Evolutionary conservation across 225 moss, liverwort and hornwort species (phyloP).

Genomic region (Antitrichia curtipendula): DNA sequence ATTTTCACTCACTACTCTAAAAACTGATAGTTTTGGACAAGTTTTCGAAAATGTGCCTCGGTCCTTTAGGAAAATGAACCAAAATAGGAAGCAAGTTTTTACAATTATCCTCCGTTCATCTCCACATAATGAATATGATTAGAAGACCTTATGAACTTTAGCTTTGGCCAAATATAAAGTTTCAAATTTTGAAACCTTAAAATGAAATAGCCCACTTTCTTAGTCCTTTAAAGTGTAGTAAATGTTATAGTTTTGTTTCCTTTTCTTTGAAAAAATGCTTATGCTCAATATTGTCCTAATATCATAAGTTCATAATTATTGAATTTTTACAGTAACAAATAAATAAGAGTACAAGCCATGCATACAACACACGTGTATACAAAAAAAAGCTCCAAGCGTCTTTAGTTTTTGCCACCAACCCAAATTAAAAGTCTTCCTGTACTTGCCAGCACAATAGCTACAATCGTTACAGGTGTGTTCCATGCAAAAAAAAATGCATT

Average conservation of each 20-base stretch:
- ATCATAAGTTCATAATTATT: neutral
- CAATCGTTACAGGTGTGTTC: neutral
- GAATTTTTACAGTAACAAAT: neutral
- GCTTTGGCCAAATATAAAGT: rapidly evolving
- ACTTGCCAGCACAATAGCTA: neutral
- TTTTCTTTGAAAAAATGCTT: rapidly evolving
- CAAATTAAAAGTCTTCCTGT: no score
- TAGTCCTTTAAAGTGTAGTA: rapidly evolving
- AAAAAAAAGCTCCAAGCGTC: neutral
- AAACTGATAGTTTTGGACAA: no score
- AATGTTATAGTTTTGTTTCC: neutral
- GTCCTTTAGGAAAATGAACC: neutral
- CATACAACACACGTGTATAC: neutral
- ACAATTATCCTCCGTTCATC: neutral
- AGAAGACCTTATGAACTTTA: neutral
- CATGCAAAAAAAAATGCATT: neutral
- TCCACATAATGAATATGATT: rapidly evolving
- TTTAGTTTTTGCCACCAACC: neutral
- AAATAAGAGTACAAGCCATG: neutral
- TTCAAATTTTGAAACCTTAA: no score
- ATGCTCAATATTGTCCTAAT: neutral
- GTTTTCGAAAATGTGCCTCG: rapidly evolving
- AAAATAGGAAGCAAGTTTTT: neutral
- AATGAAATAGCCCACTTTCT: no score
- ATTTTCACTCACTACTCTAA: neutral